phyloP scores from a whole-genome alignment of 2,329 filamentous ascomycete genomes.

The Botrytis deweyae region DNA sequence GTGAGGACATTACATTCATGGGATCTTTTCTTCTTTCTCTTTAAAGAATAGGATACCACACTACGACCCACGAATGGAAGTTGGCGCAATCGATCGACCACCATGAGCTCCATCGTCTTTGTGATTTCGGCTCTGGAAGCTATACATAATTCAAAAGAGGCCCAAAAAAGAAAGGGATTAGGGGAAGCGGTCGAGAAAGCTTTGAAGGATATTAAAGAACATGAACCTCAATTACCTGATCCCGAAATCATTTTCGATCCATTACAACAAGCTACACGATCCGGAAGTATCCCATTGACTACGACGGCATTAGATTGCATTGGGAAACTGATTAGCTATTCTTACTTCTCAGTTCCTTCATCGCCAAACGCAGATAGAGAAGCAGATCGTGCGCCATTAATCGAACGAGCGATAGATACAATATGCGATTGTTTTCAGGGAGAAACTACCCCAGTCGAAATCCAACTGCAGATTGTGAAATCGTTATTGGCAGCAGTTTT shows the following conservation, averaged over 20 bases:
- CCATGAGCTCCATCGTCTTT: slow-evolving; percentile 92
- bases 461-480: slow-evolving; percentile 98
- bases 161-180: slow-evolving; percentile 80
- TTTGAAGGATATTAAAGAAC: slow-evolving; percentile 80
- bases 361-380: slow-evolving; percentile 44
- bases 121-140: slow-evolving; percentile 90
- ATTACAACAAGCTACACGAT: slow-evolving; percentile 83
- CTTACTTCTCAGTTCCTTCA: slow-evolving; percentile 82
- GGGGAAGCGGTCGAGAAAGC: slow-evolving; percentile 79
- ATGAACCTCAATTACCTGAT: slow-evolving; percentile 77
- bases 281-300: slow-evolving; percentile 79
- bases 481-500: slow-evolving; percentile 91
- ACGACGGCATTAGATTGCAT: slow-evolving; percentile 95
- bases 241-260: slow-evolving; percentile 91
- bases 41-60: not conserved
- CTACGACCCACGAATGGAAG: slow-evolving; percentile 33
- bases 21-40: not conserved
- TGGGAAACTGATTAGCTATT: slow-evolving; percentile 97
- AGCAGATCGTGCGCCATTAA: slow-evolving; percentile 65
- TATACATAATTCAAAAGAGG: slow-evolving; percentile 89
- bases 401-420: slow-evolving; percentile 96
- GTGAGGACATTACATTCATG: not conserved
- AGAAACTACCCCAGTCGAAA: slow-evolving; percentile 85
- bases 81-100: slow-evolving; percentile 43
- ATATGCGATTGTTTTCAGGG: slow-evolving; percentile 99